Evolutionary conservation across 257 asterid genomes (phyloP), one percentile per base, ranked within the genome.

Genomic region (Marsdenia floribunda): DNA sequence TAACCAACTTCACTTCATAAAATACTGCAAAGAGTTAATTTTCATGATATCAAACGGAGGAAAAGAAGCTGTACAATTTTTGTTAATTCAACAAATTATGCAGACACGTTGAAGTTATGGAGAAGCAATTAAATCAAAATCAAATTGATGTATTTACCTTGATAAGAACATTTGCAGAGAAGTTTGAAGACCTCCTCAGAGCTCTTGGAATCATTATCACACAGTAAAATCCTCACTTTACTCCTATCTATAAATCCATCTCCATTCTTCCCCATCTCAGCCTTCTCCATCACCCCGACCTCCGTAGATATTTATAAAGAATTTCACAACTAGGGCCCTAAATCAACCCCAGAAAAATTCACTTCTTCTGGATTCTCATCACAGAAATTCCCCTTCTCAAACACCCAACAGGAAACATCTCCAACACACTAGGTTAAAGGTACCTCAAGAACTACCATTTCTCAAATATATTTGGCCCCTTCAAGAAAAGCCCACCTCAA

Each of bases 221-320:
- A 93, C 73, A 93, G 84, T 89, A 93, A 83, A 82, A 93, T 93
- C 87, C 97, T 86, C 78, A 93, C 95, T 81, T 88, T 89, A 77
- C 96, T 91, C 90, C 97, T 84, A 84, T 93, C 98, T 18, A 93
- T 91, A 72, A 91, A 93, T 79, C 92, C 98, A 73, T 93, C 97
- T 38, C 88, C 93, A 55, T 82, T 82, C 84, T 83, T 90, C 79
- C 88, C 87, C 2, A 83, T 77, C 82, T 78, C 90, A 82, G 77
- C 76, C 73, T 77, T 87, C 87, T 82, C 92, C 92, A 89, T 86
- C 78, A 58, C 44, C 33, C 53, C 76, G 47, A 47, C 37, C 55
- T 14, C 69, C 37, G 50, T 72, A 65, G 46, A 46, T 15, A 35
- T 53, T 24, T 55, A 37, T 19, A 10, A 24, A 19, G 42, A 24